Evolutionary conservation across 352 stramenopile genomes (phyloP).

Genomic region (Hyaloperonospora arabidopsidis): DNA sequence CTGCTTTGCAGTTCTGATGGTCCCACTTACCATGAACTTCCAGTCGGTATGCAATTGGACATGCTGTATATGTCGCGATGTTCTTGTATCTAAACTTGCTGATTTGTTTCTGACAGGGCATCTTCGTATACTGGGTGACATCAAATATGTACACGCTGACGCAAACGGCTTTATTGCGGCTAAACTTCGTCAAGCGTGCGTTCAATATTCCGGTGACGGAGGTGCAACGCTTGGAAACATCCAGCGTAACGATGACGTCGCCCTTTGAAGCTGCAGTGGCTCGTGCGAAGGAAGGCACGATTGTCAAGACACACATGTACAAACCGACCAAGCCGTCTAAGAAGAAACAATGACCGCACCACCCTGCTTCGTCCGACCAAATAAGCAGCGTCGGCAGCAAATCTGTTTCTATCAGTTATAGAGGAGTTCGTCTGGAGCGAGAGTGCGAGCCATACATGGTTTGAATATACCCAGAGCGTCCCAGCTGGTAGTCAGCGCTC

Average conservation of each 20-base stretch:
- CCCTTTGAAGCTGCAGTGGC: conserved; percentile 68
- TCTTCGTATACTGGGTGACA: conserved; percentile 84
- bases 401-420: background rate
- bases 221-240: conserved; percentile 29
- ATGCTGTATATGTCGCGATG: background rate
- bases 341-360: conserved; percentile 27
- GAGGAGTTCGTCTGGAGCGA: too few relatives aligned
- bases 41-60: conserved; percentile 41
- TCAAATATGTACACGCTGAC: conserved; percentile 73
- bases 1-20: conserved; percentile 54
- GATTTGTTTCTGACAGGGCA: conserved; percentile 32
- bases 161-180: conserved; percentile 52
- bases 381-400: background rate
- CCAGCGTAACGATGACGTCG: conserved; percentile 31
- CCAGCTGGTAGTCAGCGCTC: background rate
- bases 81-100: background rate
- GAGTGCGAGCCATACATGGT: too few relatives aligned
- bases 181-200: conserved; percentile 45
- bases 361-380: background rate
- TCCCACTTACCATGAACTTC: conserved; percentile 80
- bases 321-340: conserved; percentile 41
- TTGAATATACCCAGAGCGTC: background rate
- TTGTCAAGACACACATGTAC: conserved; percentile 64
- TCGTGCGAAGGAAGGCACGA: conserved; percentile 55
- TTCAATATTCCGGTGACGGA: conserved; percentile 50